These are phyloP conservation scores for Lenwebbia sp. DNA, from an alignment of 345 rosid species.

Conservation along the genomic window DNA sequence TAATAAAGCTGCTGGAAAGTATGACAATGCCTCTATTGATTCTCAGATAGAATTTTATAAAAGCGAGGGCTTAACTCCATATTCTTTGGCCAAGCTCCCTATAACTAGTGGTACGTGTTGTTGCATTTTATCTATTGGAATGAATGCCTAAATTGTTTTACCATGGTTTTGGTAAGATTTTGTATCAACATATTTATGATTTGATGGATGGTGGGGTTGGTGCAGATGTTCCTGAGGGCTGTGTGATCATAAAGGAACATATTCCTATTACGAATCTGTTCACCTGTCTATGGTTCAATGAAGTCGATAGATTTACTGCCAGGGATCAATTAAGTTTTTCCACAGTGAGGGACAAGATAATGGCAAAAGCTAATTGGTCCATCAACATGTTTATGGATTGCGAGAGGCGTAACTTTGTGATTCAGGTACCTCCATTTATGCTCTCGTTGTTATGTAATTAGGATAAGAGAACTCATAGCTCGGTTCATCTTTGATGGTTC, in stretches of 20 bases:
- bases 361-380: conserved; percentile 55
- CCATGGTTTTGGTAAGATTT: neutral
- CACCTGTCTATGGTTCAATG: conserved; percentile 91
- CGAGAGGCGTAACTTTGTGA: conserved; percentile 84
- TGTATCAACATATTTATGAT: neutral
- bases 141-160: neutral
- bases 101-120: conserved; percentile 66
- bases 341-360: conserved; percentile 73
- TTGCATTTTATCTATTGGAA: neutral
- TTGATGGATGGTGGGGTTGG: neutral
- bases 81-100: conserved; percentile 67
- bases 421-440: conserved; percentile 40
- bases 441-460: neutral
- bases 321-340: conserved; percentile 92
- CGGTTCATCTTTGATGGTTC: neutral
- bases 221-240: conserved; percentile 98
- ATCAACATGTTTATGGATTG: conserved; percentile 84
- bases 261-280: conserved; percentile 69
- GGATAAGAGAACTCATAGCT: neutral
- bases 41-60: conserved; percentile 66
- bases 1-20: conserved; percentile 82
- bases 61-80: conserved; percentile 76
- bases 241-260: conserved; percentile 77
- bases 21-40: conserved; percentile 70
- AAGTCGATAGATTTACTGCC: conserved; percentile 84